These are phyloP conservation scores for Aquanectria penicillioides DNA, from an alignment of 2,329 filamentous ascomycete species.

Conservation along the genomic window DNA sequence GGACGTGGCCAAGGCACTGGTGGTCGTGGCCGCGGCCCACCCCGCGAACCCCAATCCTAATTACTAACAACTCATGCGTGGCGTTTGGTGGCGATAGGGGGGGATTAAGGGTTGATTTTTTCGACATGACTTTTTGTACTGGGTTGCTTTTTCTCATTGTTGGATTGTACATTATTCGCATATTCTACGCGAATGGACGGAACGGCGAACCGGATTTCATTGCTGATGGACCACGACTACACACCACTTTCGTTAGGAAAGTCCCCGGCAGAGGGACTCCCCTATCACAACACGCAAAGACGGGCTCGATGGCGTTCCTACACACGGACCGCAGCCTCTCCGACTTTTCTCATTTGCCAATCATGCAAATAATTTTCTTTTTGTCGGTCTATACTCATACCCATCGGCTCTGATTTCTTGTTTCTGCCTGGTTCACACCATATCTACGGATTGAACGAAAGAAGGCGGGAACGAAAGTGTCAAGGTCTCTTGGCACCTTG, in stretches of 20 bases:
- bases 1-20: slow-evolving; percentile 48
- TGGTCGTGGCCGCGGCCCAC: slow-evolving; percentile 49
- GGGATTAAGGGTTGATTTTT: slow-evolving; percentile 35
- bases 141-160: slow-evolving; percentile 44
- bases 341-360: slow-evolving; percentile 37
- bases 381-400: slow-evolving; percentile 42
- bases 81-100: slow-evolving; percentile 39
- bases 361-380: slow-evolving; percentile 30
- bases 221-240: slow-evolving; percentile 44
- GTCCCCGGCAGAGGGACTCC: slow-evolving; percentile 23
- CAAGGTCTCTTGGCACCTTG: slow-evolving; percentile 34
- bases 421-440: slow-evolving; percentile 44
- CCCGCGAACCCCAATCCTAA: slow-evolving; percentile 49
- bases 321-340: slow-evolving; percentile 28
- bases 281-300: slow-evolving; percentile 21
- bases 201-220: slow-evolving; percentile 47
- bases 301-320: slow-evolving; percentile 31
- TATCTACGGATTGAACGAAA: slow-evolving; percentile 43
- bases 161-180: slow-evolving; percentile 57
- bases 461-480: slow-evolving; percentile 38
- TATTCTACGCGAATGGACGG: slow-evolving; percentile 49
- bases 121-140: slow-evolving; percentile 45
- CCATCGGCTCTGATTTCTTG: slow-evolving; percentile 46
- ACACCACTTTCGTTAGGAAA: slow-evolving; percentile 31
- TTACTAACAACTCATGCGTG: slow-evolving; percentile 39